phyloP scores from a whole-genome alignment of 257 asterid species.

The Rehmannia glutinosa region DNA sequence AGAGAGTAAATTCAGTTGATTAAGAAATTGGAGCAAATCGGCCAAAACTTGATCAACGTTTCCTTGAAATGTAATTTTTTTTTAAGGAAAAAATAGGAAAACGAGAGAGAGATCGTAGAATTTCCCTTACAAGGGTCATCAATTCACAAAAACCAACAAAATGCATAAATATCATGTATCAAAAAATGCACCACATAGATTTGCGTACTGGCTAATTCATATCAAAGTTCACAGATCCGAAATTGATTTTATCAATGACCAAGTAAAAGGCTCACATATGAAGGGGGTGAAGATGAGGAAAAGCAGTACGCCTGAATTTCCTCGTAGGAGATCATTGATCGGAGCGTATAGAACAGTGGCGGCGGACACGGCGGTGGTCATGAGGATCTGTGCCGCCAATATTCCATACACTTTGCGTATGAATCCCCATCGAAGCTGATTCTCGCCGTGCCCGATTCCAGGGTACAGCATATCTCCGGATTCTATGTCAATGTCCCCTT shows the following conservation, averaged over 20 bases:
- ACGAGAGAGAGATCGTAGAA: neutral
- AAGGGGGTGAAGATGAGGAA: conserved; percentile 84
- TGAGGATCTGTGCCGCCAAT: conserved; percentile 79
- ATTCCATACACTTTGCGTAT: conserved; percentile 94
- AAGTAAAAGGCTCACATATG: conserved; percentile 47
- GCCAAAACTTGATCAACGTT: neutral
- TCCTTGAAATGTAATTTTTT: neutral
- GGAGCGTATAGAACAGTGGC: conserved; percentile 71
- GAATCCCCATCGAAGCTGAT: conserved; percentile 96
- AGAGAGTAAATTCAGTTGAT: neutral
- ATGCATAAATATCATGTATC: neutral
- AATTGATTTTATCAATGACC: neutral
- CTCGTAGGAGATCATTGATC: conserved; percentile 72
- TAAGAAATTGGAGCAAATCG: neutral
- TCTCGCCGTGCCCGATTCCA: conserved; percentile 92
- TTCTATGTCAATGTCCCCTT: conserved; percentile 44
- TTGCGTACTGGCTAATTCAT: neutral
- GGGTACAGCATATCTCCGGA: conserved; percentile 74
- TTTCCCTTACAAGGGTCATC: neutral
- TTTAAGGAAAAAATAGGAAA: neutral
- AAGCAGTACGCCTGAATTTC: conserved; percentile 60
- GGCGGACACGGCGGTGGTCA: conserved; percentile 65
- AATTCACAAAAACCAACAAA: neutral
- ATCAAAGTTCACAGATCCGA: neutral
- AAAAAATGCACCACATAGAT: neutral